Evolutionary conservation across 176 grass and related monocot species (phyloP), one percentile per base, ranked within the genome.

Genomic region (Hyparrhenia diplandra): DNA sequence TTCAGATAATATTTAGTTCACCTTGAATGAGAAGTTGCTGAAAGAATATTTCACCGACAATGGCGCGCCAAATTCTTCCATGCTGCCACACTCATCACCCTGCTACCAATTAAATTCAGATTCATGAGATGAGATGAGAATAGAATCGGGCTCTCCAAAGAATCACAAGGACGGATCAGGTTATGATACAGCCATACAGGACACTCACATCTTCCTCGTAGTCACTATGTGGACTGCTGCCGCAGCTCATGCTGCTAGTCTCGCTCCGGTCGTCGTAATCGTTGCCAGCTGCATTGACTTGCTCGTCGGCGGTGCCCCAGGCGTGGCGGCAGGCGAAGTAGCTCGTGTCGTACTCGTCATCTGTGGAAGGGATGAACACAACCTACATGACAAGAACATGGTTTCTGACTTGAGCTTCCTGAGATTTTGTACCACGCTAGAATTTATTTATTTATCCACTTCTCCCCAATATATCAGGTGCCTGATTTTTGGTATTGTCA

Each of bases 21-120:
- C n/a, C 92, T 98, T 98, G 78, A 98, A 98, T 12, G 96, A 98
- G 72, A 98, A 98, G 85, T 98, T 98, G 52, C 96, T 98, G 85
- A 98, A 98, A 25, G 96, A 98, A 57, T 98, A 98, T 59, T 91
- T 98, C 65, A 93, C 90, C 11, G 88, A 61, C 32, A 89, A 88
- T 3, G 88, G 90, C 5, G 80, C 86, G 24, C 84, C 88, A 24
- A 98, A 95, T 66, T 98, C 96, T 64, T 94, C 92, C 92, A 98
- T 95, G 71, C 92, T 95, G 68, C 92, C 92, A 85, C 76, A 98
- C 78, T 98, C 90, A 85, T 98, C 90, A 2, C 82, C 96, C 96
- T 98, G 84, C 16, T 31, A 65, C 25, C 25, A 82, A 7, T 66
- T 14, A 37, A 65, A 32, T 61, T 54, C 24, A 49, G 51, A 18